Conservation (phyloP, 2,329 filamentous ascomycete species). For the Penicillium sp. region DNA sequence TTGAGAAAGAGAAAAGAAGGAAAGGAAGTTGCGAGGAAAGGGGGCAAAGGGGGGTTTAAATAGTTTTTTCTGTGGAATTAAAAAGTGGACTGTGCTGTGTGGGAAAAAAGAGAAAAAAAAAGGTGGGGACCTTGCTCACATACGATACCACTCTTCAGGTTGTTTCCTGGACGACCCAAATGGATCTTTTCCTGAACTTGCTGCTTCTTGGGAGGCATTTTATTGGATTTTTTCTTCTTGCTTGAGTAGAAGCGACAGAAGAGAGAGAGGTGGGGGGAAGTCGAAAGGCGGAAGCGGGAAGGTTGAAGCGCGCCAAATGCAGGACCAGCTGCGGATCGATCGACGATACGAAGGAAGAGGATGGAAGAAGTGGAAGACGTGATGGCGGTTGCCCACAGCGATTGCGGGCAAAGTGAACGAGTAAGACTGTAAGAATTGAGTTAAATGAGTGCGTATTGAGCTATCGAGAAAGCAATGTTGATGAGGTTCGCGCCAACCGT, state of each 20-base stretch:
- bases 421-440: slow-evolving; percentile 4
- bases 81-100: slow-evolving; percentile 28
- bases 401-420: slow-evolving; percentile 17
- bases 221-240: slow-evolving; percentile 59
- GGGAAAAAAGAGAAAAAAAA: slow-evolving; percentile 29
- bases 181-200: slow-evolving; percentile 93
- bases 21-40: slow-evolving; percentile 14
- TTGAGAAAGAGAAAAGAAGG: slow-evolving; percentile 15
- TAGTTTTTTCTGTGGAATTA: slow-evolving; percentile 25
- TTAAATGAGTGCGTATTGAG: slow-evolving; percentile 10
- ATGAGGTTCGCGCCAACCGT: slow-evolving; percentile 8
- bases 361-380: slow-evolving; percentile 30
- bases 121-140: slow-evolving; percentile 57
- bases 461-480: slow-evolving; percentile 8
- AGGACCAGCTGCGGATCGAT: slow-evolving; percentile 64
- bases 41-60: slow-evolving; percentile 22
- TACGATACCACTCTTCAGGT: slow-evolving; percentile 95
- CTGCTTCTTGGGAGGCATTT: slow-evolving; percentile 94
- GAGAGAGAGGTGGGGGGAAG: slow-evolving; percentile 28
- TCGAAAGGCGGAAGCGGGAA: slow-evolving; percentile 44
- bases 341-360: slow-evolving; percentile 53
- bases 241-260: slow-evolving; percentile 52
- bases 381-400: slow-evolving; percentile 28
- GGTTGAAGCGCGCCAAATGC: slow-evolving; percentile 43
- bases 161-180: slow-evolving; percentile 94